Evolutionary conservation across 1,139 yeast species (phyloP).

Genomic region (Magnusiomyces tetraspermus): DNA sequence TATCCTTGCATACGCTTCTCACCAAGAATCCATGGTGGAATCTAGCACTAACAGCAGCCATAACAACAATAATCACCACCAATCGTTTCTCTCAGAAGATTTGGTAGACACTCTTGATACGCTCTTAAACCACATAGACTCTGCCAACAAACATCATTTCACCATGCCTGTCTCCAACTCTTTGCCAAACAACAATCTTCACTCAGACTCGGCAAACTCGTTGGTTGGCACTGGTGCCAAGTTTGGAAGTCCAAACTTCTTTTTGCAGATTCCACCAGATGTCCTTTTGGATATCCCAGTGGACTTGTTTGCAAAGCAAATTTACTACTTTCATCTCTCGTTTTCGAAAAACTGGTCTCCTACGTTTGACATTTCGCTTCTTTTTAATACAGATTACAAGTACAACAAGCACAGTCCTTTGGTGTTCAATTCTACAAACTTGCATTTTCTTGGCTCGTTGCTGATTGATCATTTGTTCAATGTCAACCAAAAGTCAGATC

Average conservation of each 20-base stretch:
- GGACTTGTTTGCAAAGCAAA: constrained; percentile 30
- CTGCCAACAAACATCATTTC: constrained; percentile 8
- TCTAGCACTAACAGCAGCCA: constrained; percentile 20
- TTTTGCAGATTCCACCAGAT: constrained; percentile 26
- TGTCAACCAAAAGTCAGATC: constrained; percentile 1
- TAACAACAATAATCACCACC: no score
- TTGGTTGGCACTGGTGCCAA: neutral
- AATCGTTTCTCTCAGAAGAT: no score
- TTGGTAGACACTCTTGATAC: constrained; percentile 22
- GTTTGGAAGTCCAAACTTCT: constrained; percentile 1
- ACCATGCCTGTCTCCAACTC: constrained; percentile 5
- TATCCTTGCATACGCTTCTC: constrained; percentile 24
- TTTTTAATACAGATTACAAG: constrained; percentile 38
- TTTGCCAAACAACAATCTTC: neutral
- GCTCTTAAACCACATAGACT: constrained; percentile 21
- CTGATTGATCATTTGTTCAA: constrained; percentile 60
- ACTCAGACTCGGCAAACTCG: neutral
- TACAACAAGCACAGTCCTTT: constrained; percentile 47
- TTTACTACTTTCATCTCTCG: constrained; percentile 32
- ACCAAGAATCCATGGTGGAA: constrained; percentile 24
- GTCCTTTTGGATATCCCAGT: constrained; percentile 28
- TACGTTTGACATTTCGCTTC: constrained; percentile 48
- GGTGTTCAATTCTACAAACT: constrained; percentile 59
- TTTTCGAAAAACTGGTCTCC: constrained; percentile 60
- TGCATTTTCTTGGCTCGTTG: constrained; percentile 69